Percentiles rank a stretch among this genome's conserved stretches.
Evolutionary conservation across 768 basidiomycete species (phyloP).

Genomic region (Rubroboletus pulcherrimus): DNA sequence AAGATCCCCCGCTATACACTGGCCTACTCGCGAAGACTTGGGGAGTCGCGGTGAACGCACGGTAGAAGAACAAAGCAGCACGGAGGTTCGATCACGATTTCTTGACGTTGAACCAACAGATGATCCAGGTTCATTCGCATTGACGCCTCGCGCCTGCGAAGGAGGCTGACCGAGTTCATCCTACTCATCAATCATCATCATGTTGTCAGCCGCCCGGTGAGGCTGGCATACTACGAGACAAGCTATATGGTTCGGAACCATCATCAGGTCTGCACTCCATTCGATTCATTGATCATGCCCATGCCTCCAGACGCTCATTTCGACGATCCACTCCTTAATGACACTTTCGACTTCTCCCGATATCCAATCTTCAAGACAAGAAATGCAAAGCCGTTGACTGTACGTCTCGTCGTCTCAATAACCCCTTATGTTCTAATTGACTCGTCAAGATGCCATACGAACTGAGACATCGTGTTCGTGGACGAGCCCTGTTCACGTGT

Average conservation of each 20-base stretch:
- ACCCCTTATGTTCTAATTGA: not conserved
- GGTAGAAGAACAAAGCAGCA: no score
- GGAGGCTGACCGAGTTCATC: not conserved
- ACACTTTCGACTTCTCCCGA: slow-evolving; percentile 18
- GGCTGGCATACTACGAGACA: slow-evolving; percentile 10
- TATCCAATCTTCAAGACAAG: slow-evolving; percentile 7
- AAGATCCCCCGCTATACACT: no score
- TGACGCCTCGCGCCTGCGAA: not conserved
- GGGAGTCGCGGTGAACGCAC: no score
- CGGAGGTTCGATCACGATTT: not conserved
- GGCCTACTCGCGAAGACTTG: no score
- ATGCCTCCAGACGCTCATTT: slow-evolving; percentile 19
- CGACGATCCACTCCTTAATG: slow-evolving; percentile 16
- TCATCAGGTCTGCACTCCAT: not conserved
- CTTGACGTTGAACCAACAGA: not conserved
- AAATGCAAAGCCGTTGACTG: not conserved
- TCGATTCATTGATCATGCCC: not conserved
- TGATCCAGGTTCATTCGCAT: not conserved
- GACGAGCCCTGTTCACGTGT: not conserved
- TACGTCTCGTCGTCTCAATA: slow-evolving; percentile 1
- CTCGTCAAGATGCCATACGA: not conserved
- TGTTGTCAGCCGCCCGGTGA: slow-evolving; percentile 11
- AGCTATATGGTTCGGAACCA: not conserved
- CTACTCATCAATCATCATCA: no score
- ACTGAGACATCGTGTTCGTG: not conserved